Percentiles rank a stretch among this genome's conserved stretches.
These are phyloP conservation scores for Leccinum olivaceopallidum DNA, from an alignment of 768 basidiomycete genomes.

Conservation along the genomic window DNA sequence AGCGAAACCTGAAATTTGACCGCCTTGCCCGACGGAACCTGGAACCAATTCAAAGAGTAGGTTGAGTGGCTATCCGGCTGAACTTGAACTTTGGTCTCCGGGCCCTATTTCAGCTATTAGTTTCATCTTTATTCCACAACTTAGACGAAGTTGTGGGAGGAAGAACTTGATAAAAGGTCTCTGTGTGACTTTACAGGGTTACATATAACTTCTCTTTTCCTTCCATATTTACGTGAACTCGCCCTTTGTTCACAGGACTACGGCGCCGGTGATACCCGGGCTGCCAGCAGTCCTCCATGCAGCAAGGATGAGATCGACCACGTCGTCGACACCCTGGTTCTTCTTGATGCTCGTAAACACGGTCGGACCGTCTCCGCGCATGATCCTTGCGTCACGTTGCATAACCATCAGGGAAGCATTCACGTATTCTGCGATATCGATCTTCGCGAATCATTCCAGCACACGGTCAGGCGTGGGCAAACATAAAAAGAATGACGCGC, in stretches of 20 bases:
- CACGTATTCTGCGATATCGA: constrained; percentile 90
- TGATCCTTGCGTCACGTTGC: constrained; percentile 87
- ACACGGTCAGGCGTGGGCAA: not conserved
- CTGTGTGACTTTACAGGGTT: not conserved
- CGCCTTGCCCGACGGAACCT: not conserved
- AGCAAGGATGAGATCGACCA: constrained; percentile 76
- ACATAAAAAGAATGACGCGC: constrained; percentile 1
- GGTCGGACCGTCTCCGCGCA: constrained; percentile 95
- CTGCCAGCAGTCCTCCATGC: constrained; percentile 88
- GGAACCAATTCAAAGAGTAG: not conserved
- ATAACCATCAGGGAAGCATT: constrained; percentile 93
- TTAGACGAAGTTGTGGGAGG: not conserved
- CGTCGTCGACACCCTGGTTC: constrained; percentile 75
- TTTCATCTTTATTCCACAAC: not conserved
- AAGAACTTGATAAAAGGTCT: not conserved
- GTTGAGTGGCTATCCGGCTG: too few relatives aligned
- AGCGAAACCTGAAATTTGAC: not conserved
- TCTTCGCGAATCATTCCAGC: constrained; percentile 47
- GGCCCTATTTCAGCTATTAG: not conserved
- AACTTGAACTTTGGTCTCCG: not conserved
- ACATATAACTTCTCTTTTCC: constrained; percentile 1
- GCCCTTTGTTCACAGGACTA: constrained; percentile 24
- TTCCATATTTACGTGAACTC: not conserved
- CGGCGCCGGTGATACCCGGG: constrained; percentile 56
- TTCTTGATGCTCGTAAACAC: constrained; percentile 86